Conservation (phyloP, 169 alveolate genomes). For the Cryptosporidium sp. region DNA sequence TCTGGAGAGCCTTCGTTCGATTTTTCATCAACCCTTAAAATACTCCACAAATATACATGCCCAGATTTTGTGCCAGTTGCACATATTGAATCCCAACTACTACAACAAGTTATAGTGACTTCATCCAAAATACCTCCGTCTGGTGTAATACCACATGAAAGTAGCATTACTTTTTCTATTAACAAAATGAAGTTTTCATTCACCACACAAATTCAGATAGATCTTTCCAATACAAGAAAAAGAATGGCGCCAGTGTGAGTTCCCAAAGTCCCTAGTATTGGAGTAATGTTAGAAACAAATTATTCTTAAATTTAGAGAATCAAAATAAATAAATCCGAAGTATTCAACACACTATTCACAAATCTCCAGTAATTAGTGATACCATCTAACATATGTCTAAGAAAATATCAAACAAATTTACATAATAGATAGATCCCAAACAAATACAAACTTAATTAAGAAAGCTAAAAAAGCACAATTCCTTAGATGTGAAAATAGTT, state of each 20-base stretch:
- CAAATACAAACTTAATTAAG: neutral
- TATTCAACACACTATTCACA: no score
- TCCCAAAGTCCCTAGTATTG: neutral
- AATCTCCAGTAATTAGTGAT: neutral
- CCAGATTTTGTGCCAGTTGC: constrained; percentile 73
- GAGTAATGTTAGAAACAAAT: neutral
- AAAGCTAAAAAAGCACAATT: neutral
- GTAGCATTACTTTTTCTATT: constrained; percentile 32
- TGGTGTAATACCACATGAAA: constrained; percentile 69
- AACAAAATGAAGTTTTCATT: neutral
- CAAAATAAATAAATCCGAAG: no score
- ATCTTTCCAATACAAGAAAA: neutral
- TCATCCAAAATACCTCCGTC: constrained; percentile 69
- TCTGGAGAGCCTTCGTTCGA: neutral
- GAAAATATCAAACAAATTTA: neutral
- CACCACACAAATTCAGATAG: constrained; percentile 10
- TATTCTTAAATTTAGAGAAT: neutral
- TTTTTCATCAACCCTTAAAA: neutral
- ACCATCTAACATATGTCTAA: neutral
- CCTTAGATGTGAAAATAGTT: neutral
- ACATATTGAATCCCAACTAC: constrained; percentile 65
- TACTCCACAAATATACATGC: constrained; percentile 68
- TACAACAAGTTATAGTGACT: constrained; percentile 40
- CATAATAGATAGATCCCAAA: neutral
- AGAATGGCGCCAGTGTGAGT: neutral